phyloP scores from a whole-genome alignment of 2,329 filamentous ascomycete genomes.

The Grosmannia penicillata region DNA sequence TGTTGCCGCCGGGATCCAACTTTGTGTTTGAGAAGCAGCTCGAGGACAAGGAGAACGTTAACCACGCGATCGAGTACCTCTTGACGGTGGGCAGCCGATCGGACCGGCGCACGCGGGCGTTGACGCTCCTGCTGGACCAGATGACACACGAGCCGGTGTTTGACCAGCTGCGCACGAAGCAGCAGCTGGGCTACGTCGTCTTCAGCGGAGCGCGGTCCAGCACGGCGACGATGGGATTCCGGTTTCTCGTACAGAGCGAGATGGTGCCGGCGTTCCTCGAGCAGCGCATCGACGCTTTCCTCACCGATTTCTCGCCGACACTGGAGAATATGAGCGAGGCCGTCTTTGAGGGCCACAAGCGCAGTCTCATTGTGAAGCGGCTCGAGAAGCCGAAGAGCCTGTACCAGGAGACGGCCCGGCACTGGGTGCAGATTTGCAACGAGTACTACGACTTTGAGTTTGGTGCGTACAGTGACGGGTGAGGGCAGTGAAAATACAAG shows the following conservation, averaged over 20 bases:
- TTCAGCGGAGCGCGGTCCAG: conserved; percentile 64
- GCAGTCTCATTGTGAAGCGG: conserved; percentile 72
- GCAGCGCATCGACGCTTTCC: conserved; percentile 72
- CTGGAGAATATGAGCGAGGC: conserved; percentile 63
- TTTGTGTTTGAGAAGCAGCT: conserved; percentile 69
- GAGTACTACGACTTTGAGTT: conserved; percentile 86
- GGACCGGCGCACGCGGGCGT: conserved; percentile 57
- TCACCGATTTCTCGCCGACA: conserved; percentile 49
- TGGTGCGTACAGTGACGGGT: conserved; percentile 35
- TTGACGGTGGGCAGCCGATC: conserved; percentile 55
- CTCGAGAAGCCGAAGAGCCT: conserved; percentile 90
- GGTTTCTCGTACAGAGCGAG: conserved; percentile 89
- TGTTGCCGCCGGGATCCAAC: conserved; percentile 68
- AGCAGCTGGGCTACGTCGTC: conserved; percentile 94
- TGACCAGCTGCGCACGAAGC: conserved; percentile 88
- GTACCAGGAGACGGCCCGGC: conserved; percentile 63
- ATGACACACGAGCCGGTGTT: conserved; percentile 89
- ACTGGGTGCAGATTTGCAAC: conserved; percentile 73
- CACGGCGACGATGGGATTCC: conserved; percentile 68
- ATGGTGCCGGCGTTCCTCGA: conserved; percentile 73
- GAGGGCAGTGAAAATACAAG: background rate
- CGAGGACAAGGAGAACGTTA: conserved; percentile 78
- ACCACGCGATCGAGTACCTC: conserved; percentile 71
- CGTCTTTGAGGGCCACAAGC: conserved; percentile 84
- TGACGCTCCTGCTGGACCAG: conserved; percentile 69